Evolutionary conservation across 257 asterid genomes (phyloP).

Genomic region (Solanum corneliomulleri): DNA sequence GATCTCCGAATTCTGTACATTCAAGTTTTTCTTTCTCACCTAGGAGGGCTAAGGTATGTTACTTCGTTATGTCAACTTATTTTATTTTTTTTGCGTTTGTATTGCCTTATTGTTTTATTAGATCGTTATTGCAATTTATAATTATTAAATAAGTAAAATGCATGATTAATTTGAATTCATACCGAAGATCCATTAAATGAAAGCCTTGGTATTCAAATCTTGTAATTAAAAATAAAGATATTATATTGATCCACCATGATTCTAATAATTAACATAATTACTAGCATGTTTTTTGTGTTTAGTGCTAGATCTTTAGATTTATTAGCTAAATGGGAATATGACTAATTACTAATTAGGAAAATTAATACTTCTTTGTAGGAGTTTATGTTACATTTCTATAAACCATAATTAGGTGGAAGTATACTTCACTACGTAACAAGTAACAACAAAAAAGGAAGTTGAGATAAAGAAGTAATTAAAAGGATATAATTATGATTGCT

Average conservation of each 20-base stretch:
- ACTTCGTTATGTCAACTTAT: neutral
- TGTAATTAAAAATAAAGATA: neutral
- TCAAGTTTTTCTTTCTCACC: slow-evolving; percentile 34
- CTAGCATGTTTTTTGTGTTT: neutral
- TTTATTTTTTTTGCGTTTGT: too few relatives aligned
- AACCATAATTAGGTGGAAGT: neutral
- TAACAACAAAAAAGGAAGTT: neutral
- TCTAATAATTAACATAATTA: neutral
- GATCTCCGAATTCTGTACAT: slow-evolving; percentile 55
- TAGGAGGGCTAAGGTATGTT: slow-evolving; percentile 54
- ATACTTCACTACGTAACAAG: neutral
- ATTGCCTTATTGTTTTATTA: neutral
- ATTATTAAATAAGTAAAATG: neutral
- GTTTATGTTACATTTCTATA: neutral
- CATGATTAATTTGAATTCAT: neutral
- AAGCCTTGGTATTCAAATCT: neutral
- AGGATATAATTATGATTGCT: neutral
- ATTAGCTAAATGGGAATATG: neutral
- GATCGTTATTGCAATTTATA: neutral
- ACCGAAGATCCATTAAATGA: neutral
- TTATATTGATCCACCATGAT: neutral
- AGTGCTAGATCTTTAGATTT: neutral
- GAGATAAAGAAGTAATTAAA: neutral
- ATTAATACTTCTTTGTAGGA: neutral
- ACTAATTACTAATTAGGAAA: neutral